These are phyloP conservation scores for Aphanoascus verrucosus DNA, from an alignment of 2,329 filamentous ascomycete genomes.

Conservation along the genomic window DNA sequence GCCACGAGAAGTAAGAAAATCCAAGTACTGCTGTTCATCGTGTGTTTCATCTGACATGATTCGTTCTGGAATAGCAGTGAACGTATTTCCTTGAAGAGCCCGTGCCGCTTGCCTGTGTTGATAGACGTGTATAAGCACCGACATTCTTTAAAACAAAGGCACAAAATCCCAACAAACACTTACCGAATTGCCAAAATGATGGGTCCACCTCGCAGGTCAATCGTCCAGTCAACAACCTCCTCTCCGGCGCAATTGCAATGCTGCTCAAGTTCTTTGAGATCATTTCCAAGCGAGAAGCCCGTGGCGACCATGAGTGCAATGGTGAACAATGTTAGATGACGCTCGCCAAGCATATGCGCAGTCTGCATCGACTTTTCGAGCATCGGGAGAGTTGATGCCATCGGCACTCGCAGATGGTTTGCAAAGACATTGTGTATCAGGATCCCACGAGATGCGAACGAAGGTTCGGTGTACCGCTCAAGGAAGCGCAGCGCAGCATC, in stretches of 20 bases:
- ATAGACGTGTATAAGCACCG: conserved; percentile 1
- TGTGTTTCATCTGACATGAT: conserved; percentile 48
- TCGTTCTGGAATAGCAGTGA: conserved; percentile 35
- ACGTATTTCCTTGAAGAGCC: conserved; percentile 53
- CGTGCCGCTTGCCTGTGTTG: conserved; percentile 41
- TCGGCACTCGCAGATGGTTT: conserved; percentile 48
- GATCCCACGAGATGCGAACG: conserved; percentile 46
- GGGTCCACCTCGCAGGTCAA: conserved; percentile 49
- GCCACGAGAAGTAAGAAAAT: conserved; percentile 38
- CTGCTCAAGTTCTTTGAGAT: conserved; percentile 47
- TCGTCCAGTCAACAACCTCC: conserved; percentile 47
- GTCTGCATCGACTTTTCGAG: conserved; percentile 48
- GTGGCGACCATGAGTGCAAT: conserved; percentile 49
- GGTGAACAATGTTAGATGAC: conserved; percentile 48
- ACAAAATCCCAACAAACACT: conserved; percentile 11
- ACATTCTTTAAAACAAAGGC: background rate
- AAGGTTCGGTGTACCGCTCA: conserved; percentile 42
- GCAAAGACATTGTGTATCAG: conserved; percentile 50
- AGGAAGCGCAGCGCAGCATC: conserved; percentile 45
- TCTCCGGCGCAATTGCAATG: conserved; percentile 48
- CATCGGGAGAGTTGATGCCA: conserved; percentile 42
- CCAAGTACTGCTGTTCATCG: conserved; percentile 41
- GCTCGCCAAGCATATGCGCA: conserved; percentile 48
- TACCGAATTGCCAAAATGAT: conserved; percentile 43
- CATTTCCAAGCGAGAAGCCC: conserved; percentile 47